phyloP scores from a whole-genome alignment of 306 rosid genomes.

The Alnus rubra region DNA sequence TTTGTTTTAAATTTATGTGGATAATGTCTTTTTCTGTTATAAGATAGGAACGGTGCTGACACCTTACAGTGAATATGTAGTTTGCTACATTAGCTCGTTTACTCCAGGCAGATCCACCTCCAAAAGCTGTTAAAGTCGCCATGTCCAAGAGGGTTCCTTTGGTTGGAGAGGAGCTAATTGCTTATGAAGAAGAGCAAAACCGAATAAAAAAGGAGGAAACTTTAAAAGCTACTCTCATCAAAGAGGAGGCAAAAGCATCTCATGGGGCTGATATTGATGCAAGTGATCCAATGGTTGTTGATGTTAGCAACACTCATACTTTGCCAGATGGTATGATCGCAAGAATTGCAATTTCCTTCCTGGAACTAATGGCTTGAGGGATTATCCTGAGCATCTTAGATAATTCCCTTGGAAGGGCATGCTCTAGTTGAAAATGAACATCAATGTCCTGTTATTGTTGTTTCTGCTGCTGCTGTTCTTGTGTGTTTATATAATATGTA shows the following conservation, averaged over 20 bases:
- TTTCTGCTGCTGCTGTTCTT: background rate
- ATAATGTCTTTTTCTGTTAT: conserved; percentile 1
- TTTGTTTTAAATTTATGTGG: background rate
- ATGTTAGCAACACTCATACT: conserved; percentile 50
- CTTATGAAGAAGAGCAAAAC: conserved; percentile 94
- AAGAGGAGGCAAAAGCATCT: conserved; percentile 77
- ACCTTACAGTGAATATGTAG: conserved; percentile 43
- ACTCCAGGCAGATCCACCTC: conserved; percentile 98
- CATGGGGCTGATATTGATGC: conserved; percentile 51
- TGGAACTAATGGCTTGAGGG: conserved; percentile 22
- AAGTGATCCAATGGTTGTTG: conserved; percentile 79
- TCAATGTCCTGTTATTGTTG: background rate
- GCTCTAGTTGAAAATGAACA: background rate
- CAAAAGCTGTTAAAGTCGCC: conserved; percentile 93
- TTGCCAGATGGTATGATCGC: conserved; percentile 61
- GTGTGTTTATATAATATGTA: background rate
- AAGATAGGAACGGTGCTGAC: conserved; percentile 8
- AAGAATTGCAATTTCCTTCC: background rate
- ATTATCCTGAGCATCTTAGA: background rate
- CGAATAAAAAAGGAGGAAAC: conserved; percentile 85
- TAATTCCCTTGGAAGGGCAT: background rate
- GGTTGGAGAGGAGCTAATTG: conserved; percentile 90
- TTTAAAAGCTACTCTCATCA: conserved; percentile 77
- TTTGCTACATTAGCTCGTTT: conserved; percentile 92
- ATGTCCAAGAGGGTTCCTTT: conserved; percentile 95